Conservation (phyloP, 2,329 filamentous ascomycete species). For the Coniochaeta prunicola region DNA sequence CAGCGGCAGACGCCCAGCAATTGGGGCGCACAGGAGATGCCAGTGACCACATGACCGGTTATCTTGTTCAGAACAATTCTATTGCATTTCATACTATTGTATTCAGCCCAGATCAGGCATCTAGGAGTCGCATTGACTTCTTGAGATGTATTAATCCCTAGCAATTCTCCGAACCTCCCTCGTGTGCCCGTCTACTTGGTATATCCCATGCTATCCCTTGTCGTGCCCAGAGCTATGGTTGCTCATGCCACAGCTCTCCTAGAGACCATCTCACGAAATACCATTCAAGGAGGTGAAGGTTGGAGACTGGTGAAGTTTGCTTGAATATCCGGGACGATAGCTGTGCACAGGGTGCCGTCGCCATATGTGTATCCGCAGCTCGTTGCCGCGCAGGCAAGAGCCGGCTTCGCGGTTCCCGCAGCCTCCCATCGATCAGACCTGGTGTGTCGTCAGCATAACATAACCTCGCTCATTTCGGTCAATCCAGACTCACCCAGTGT, state of each 20-base stretch:
- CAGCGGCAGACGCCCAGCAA: background rate
- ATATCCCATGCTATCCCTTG: background rate
- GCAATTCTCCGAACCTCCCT: background rate
- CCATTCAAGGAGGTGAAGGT: conserved; percentile 8
- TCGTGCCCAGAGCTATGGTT: background rate
- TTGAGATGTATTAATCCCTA: background rate
- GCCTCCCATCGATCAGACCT: conserved; percentile 9
- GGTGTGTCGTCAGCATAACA: background rate
- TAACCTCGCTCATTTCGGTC: background rate
- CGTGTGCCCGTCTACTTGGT: background rate
- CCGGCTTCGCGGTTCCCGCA: conserved; percentile 9
- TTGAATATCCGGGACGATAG: conserved; percentile 2
- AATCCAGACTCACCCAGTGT: conserved; percentile 9
- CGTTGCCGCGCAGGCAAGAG: conserved; percentile 9
- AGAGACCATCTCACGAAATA: background rate
- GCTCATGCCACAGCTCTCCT: background rate
- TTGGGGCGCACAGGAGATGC: background rate
- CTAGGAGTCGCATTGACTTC: background rate
- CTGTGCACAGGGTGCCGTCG: conserved; percentile 8
- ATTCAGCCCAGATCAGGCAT: background rate
- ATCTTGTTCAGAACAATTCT: background rate
- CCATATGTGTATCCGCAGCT: conserved; percentile 6
- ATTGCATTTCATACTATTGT: background rate
- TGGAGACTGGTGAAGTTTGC: conserved; percentile 13
- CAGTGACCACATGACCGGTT: background rate